Percentiles rank a stretch among this genome's conserved stretches.
Evolutionary conservation across 257 asterid species (phyloP).

Genomic region (Penstemon davidsonii): DNA sequence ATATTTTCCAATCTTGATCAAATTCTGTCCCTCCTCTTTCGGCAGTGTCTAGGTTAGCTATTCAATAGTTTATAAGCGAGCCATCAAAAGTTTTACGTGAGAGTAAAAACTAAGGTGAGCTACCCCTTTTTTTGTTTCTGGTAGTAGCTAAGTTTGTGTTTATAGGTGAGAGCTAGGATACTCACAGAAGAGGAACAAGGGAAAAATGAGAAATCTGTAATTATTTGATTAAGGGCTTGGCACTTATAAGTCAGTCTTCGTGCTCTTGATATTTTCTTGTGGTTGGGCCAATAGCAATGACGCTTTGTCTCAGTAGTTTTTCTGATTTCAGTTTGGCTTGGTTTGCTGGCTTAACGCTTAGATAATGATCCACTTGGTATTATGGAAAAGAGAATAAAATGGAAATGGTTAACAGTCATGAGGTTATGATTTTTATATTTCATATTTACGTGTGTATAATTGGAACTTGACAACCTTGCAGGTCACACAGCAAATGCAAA

Average conservation of each 20-base stretch:
- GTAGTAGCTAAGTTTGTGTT: conserved; percentile 5
- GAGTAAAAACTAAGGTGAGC: not conserved
- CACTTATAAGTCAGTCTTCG: not conserved
- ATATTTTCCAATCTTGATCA: not conserved
- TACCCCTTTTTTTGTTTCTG: not conserved
- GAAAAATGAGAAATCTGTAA: not conserved
- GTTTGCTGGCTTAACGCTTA: not conserved
- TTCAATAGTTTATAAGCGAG: not conserved
- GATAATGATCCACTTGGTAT: not conserved
- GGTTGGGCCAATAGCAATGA: not conserved
- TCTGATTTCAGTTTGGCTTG: conserved; percentile 1
- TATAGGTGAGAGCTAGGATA: conserved; percentile 1
- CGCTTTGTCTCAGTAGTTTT: not conserved
- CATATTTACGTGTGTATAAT: not conserved
- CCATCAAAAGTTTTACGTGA: not conserved
- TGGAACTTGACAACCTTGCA: conserved; percentile 37
- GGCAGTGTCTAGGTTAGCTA: no score
- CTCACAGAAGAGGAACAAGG: no score
- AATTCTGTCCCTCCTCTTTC: not conserved
- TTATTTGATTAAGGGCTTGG: conserved; percentile 5
- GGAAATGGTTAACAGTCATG: not conserved
- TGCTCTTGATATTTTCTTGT: not conserved
- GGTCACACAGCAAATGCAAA: conserved; percentile 80
- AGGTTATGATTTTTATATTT: not conserved
- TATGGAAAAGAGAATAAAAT: conserved; percentile 4